Percentiles rank a stretch among this genome's conserved stretches.
phyloP scores from a whole-genome alignment of 106 monocot species.

The Dendrobium catenatum region DNA sequence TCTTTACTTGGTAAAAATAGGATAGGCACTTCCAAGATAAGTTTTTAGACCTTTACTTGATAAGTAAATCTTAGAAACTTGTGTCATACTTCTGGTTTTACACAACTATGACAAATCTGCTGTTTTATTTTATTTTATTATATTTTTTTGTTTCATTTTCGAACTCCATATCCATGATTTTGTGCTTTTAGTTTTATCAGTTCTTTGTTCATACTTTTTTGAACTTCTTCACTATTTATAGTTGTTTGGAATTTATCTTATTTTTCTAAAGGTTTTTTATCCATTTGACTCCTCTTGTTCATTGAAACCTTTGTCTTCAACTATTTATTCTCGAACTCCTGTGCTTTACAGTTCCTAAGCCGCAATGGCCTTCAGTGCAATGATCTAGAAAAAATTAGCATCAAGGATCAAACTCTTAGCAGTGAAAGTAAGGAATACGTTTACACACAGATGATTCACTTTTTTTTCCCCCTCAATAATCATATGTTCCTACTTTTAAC shows the following conservation, averaged over 20 bases:
- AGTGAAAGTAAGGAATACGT: slow-evolving; percentile 68
- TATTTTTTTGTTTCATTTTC: neutral
- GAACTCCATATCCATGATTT: neutral
- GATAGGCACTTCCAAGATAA: neutral
- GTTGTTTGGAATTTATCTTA: neutral
- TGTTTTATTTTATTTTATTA: neutral
- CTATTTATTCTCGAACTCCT: slow-evolving; percentile 6
- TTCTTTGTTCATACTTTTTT: neutral
- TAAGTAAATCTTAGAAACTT: neutral
- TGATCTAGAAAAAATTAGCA: slow-evolving; percentile 65
- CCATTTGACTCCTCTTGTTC: neutral
- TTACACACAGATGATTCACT: neutral
- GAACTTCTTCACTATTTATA: neutral
- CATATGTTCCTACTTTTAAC: neutral
- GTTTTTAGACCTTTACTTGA: neutral
- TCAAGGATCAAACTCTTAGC: slow-evolving; percentile 81
- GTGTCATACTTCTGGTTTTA: neutral
- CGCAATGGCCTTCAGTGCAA: slow-evolving; percentile 67
- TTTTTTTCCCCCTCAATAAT: neutral
- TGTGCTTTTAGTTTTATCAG: neutral
- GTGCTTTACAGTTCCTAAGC: slow-evolving; percentile 58
- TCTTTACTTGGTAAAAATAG: neutral
- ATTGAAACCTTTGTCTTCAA: neutral
- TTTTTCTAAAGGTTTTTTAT: neutral
- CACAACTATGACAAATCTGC: neutral